Evolutionary conservation across 139 green algal genomes (phyloP).

Genomic region (Protoeuglena noctilucae): DNA sequence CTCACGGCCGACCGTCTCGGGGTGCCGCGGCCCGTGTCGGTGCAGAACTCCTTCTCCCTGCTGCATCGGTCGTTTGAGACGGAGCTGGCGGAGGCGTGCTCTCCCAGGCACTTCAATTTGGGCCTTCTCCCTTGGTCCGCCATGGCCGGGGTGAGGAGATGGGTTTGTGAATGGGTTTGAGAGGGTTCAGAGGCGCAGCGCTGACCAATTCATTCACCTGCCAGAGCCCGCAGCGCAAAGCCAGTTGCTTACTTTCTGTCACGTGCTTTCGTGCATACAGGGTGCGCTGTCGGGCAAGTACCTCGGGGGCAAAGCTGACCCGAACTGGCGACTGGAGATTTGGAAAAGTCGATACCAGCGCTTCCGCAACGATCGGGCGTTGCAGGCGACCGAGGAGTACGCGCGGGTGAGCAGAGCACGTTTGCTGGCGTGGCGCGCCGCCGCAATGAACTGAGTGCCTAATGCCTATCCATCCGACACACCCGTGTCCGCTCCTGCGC

Average conservation of each 20-base stretch:
- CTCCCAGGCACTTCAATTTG: constrained; percentile 43
- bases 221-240: constrained; percentile 4
- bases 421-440: too few relatives aligned
- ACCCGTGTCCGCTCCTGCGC: neutral
- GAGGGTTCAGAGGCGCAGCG: too few relatives aligned
- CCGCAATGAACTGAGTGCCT: too few relatives aligned
- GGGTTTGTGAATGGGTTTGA: too few relatives aligned
- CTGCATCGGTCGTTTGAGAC: constrained; percentile 59
- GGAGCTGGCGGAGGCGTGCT: constrained; percentile 57
- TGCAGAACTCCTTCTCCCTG: constrained; percentile 34
- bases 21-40: constrained; percentile 57
- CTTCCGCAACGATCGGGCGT: too few relatives aligned
- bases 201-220: too few relatives aligned
- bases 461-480: too few relatives aligned
- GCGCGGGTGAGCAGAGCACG: too few relatives aligned
- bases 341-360: too few relatives aligned
- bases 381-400: neutral
- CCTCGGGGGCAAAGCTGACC: too few relatives aligned
- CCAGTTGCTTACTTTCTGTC: constrained; percentile 2
- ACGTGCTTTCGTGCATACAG: neutral
- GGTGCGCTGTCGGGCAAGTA: constrained; percentile 54
- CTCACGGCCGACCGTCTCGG: constrained; percentile 26
- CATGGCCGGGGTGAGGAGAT: constrained; percentile 35
- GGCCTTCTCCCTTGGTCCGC: constrained; percentile 69
- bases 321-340: too few relatives aligned